Conservation (phyloP, 371 early-diverging fungal genomes). For the Sporodiniella umbellata region DNA sequence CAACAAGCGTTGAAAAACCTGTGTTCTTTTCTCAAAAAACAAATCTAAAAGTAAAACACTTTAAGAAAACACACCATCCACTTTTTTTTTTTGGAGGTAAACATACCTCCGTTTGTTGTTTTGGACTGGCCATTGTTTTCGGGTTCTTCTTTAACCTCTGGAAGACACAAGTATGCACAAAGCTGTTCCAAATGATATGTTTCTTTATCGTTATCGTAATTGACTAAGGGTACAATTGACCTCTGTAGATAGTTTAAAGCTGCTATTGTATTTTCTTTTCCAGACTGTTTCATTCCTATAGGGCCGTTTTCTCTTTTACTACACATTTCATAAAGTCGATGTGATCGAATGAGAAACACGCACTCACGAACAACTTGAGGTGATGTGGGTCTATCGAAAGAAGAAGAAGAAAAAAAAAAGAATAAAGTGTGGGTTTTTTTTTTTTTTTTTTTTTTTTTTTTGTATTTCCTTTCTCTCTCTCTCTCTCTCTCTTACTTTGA, state of each 20-base stretch:
- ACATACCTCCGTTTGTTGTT: slow-evolving; percentile 4
- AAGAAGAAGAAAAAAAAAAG: not conserved
- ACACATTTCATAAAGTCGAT: slow-evolving; percentile 69
- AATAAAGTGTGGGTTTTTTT: not conserved
- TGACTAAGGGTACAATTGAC: slow-evolving; percentile 59
- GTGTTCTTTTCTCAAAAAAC: slow-evolving; percentile 33
- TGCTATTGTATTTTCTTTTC: slow-evolving; percentile 16
- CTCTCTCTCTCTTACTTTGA: slow-evolving; percentile 40
- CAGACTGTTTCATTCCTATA: not conserved
- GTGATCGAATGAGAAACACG: slow-evolving; percentile 61
- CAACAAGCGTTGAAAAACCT: slow-evolving; percentile 62
- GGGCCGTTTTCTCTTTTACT: slow-evolving; percentile 8
- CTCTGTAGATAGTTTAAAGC: slow-evolving; percentile 72
- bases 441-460: not conserved
- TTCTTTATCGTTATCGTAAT: slow-evolving; percentile 63
- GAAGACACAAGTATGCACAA: slow-evolving; percentile 56
- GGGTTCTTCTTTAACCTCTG: not conserved
- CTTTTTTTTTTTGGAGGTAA: not conserved
- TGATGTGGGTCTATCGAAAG: slow-evolving; percentile 64
- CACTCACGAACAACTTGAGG: slow-evolving; percentile 62
- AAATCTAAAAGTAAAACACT: too few species aligned
- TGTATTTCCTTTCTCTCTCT: too few species aligned
- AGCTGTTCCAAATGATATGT: slow-evolving; percentile 60
- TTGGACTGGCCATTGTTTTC: not conserved
- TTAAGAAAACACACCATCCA: too few species aligned